Conservation (phyloP, 1,284 basidiomycete genomes). For the Termitomyces sp. region DNA sequence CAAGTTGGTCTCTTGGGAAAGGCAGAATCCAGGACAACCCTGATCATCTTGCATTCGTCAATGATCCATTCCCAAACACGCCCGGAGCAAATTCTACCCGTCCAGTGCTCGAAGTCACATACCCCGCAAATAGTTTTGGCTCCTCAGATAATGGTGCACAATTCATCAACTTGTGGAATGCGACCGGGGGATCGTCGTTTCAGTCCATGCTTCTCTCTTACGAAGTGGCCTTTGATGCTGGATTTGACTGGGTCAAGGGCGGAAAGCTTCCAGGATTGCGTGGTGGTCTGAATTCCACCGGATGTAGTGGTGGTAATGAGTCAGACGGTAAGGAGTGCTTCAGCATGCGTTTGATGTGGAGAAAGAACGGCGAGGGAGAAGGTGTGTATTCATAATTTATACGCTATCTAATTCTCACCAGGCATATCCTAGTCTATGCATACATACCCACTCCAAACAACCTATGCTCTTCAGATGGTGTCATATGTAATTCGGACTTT, state of each 20-base stretch:
- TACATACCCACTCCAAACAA: conserved; percentile 52
- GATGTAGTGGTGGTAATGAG: conserved; percentile 63
- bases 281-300: conserved; percentile 52
- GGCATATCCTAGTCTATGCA: conserved; percentile 45
- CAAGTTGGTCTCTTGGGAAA: conserved; percentile 56
- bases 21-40: conserved; percentile 55
- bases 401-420: not conserved
- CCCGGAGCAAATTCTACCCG: conserved; percentile 29
- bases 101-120: conserved; percentile 62
- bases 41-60: conserved; percentile 54
- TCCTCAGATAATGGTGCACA: conserved; percentile 59
- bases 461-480: conserved; percentile 51
- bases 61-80: conserved; percentile 58
- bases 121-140: conserved; percentile 55
- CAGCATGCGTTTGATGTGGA: conserved; percentile 71
- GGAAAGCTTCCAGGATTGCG: conserved; percentile 67
- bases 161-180: conserved; percentile 62
- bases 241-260: conserved; percentile 68
- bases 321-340: conserved; percentile 58
- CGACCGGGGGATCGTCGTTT: conserved; percentile 46
- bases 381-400: conserved; percentile 34
- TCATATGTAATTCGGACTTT: conserved; percentile 65
- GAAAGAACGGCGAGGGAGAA: conserved; percentile 56
- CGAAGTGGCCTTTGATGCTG: conserved; percentile 62
- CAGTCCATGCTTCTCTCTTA: conserved; percentile 64